Conservation (phyloP, 768 basidiomycete species). For the Leccinum longicurvipes region DNA sequence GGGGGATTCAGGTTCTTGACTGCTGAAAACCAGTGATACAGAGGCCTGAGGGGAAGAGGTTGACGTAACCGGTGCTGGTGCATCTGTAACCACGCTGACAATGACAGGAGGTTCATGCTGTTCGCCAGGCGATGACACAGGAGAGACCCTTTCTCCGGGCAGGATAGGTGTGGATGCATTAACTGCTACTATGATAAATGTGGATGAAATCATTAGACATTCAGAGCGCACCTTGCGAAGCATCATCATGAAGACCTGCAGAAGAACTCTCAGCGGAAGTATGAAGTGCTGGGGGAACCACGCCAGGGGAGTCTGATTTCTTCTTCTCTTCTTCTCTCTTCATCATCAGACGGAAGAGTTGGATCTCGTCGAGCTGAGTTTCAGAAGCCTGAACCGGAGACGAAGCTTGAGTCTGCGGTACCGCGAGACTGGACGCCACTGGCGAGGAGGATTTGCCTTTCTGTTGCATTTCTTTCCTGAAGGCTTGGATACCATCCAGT, state of each 20-base stretch:
- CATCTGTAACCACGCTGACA: conserved; percentile 1
- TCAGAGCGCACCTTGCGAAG: conserved; percentile 19
- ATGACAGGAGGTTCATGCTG: conserved; percentile 4
- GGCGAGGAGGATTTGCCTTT: conserved; percentile 52
- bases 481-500: conserved; percentile 80
- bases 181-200: conserved; percentile 15
- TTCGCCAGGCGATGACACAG: conserved; percentile 16
- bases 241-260: conserved; percentile 5
- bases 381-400: conserved; percentile 22
- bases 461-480: conserved; percentile 83
- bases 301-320: conserved; percentile 27
- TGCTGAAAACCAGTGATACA: background rate
- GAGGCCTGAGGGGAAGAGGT: conserved; percentile 12
- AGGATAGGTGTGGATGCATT: background rate
- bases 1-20: conserved; percentile 20
- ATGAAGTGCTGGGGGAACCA: background rate
- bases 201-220: background rate
- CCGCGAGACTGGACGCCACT: conserved; percentile 4
- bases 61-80: conserved; percentile 8
- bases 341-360: conserved; percentile 81
- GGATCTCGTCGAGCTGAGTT: conserved; percentile 72
- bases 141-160: conserved; percentile 11
- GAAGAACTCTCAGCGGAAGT: conserved; percentile 13
- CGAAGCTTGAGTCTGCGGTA: conserved; percentile 21
- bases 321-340: conserved; percentile 65